phyloP scores from a whole-genome alignment of 176 grass and related monocot species.

The Puccinellia tenuiflora region DNA sequence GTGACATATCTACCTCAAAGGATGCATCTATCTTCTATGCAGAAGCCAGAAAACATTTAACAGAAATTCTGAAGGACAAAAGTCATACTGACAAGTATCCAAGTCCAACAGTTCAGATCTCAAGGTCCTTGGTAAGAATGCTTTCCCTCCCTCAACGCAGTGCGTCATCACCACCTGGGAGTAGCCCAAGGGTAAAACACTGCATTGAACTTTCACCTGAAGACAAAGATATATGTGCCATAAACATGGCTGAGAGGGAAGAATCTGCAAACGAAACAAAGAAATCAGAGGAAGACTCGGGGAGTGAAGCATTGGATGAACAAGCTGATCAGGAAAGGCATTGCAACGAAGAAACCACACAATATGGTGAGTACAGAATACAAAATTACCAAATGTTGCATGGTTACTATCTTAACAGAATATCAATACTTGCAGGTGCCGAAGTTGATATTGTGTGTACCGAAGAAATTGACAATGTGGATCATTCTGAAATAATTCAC shows the following conservation, averaged over 20 bases:
- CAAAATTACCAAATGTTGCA: not conserved
- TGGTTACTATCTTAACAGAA: not conserved
- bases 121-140: slow-evolving; percentile 63
- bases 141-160: slow-evolving; percentile 48
- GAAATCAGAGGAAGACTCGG: not conserved
- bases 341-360: slow-evolving; percentile 20
- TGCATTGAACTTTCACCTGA: slow-evolving; percentile 32
- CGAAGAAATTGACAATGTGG: slow-evolving; percentile 6
- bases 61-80: slow-evolving; percentile 52
- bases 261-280: slow-evolving; percentile 15
- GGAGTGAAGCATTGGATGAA: not conserved
- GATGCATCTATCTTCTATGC: slow-evolving; percentile 57
- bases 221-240: slow-evolving; percentile 14
- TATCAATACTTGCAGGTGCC: slow-evolving; percentile 22
- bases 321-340: slow-evolving; percentile 22
- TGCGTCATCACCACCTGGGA: slow-evolving; percentile 32
- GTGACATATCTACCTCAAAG: slow-evolving; percentile 21
- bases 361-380: slow-evolving; percentile 20
- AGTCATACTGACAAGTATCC: slow-evolving; percentile 29
- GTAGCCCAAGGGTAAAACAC: slow-evolving; percentile 16
- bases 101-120: slow-evolving; percentile 23
- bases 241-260: slow-evolving; percentile 16
- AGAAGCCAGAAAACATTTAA: slow-evolving; percentile 82
- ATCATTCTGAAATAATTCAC: not conserved
- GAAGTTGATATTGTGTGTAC: not conserved